phyloP scores from a whole-genome alignment of 2,329 filamentous ascomycete genomes.

The Ceratocystis albifundus region DNA sequence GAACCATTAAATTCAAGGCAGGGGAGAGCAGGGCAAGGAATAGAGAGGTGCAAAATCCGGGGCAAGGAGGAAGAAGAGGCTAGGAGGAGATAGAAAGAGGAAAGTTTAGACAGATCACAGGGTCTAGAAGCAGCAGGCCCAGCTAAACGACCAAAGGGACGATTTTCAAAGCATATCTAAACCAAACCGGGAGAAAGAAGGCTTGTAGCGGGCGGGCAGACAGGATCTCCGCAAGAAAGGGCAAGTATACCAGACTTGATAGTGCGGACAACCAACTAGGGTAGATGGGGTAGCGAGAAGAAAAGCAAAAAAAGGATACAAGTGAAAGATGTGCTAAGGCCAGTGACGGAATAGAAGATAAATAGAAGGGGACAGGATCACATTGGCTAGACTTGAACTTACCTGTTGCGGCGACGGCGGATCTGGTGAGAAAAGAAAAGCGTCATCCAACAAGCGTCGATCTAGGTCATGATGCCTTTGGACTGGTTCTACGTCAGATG shows the following conservation, averaged over 20 bases:
- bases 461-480: neutral
- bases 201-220: neutral
- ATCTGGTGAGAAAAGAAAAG: neutral
- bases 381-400: neutral
- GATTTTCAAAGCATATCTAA: neutral
- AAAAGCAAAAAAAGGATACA: neutral
- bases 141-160: neutral
- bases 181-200: neutral
- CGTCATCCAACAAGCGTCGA: neutral
- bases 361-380: neutral
- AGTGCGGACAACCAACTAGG: neutral
- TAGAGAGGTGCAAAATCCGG: neutral
- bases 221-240: neutral
- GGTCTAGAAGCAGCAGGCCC: slow-evolving; percentile 4
- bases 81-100: slow-evolving; percentile 10
- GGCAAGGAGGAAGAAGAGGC: neutral
- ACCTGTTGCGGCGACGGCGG: slow-evolving; percentile 5
- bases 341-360: neutral
- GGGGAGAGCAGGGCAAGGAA: neutral
- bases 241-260: neutral
- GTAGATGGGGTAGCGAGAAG: neutral
- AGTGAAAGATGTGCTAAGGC: neutral
- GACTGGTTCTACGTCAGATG: neutral
- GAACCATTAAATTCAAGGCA: slow-evolving; percentile 4
- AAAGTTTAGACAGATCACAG: slow-evolving; percentile 12